These are phyloP conservation scores for Neoascochyta sp. DNA, from an alignment of 2,329 filamentous ascomycete species.

Conservation along the genomic window DNA sequence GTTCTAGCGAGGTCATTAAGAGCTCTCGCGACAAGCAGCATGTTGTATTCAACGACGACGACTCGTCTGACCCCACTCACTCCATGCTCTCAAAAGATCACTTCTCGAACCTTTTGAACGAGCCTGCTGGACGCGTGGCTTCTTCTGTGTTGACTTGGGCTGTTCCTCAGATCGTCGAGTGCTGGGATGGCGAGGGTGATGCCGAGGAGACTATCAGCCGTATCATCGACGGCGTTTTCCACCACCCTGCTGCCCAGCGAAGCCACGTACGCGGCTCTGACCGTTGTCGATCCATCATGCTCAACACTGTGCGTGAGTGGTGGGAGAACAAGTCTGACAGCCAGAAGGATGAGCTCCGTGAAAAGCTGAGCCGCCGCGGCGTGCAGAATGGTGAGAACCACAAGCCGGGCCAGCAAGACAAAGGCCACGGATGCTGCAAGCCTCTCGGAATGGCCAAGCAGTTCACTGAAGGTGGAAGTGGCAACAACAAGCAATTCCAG, in stretches of 20 bases:
- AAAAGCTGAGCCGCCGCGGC: slow-evolving; percentile 73
- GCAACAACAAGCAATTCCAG: slow-evolving; percentile 40
- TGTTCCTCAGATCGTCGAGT: slow-evolving; percentile 82
- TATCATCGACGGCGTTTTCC: slow-evolving; percentile 78
- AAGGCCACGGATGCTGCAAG: slow-evolving; percentile 81
- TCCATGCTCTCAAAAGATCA: slow-evolving; percentile 96
- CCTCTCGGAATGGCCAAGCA: slow-evolving; percentile 71
- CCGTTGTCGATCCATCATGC: slow-evolving; percentile 75
- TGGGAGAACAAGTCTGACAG: slow-evolving; percentile 65
- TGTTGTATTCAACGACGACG: slow-evolving; percentile 78
- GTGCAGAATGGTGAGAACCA: slow-evolving; percentile 78
- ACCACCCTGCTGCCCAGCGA: slow-evolving; percentile 77
- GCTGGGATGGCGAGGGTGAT: slow-evolving; percentile 79
- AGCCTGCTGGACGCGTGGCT: slow-evolving; percentile 78
- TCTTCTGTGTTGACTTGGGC: slow-evolving; percentile 77
- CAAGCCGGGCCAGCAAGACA: slow-evolving; percentile 78
- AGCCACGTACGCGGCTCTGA: slow-evolving; percentile 60
- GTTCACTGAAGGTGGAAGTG: slow-evolving; percentile 38
- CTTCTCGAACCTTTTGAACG: slow-evolving; percentile 85
- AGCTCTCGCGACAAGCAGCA: slow-evolving; percentile 80
- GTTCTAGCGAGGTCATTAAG: slow-evolving; percentile 81
- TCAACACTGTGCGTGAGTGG: slow-evolving; percentile 76
- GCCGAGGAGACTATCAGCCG: slow-evolving; percentile 66
- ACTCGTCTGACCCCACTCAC: slow-evolving; percentile 78
- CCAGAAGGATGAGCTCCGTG: slow-evolving; percentile 64